Conservation (phyloP, 441 rosid genomes). For the Populus hybrid region DNA sequence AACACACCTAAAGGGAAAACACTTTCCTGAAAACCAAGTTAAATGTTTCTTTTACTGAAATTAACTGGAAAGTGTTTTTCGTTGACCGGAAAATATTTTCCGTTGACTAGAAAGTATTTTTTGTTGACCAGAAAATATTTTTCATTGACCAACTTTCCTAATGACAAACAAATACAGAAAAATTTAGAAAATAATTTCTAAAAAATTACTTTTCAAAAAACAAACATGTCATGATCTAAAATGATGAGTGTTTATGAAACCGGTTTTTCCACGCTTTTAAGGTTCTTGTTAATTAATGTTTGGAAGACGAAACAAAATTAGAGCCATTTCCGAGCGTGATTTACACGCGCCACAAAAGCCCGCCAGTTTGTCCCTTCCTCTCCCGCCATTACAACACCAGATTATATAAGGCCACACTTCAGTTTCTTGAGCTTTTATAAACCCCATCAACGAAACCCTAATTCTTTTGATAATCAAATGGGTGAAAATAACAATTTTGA, state of each 20-base stretch:
- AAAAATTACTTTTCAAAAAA: too few species aligned
- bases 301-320: neutral
- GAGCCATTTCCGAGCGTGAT: constrained; percentile 2
- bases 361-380: constrained; percentile 37
- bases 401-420: neutral
- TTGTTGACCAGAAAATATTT: too few species aligned
- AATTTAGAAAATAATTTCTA: too few species aligned
- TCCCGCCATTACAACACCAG: constrained; percentile 56
- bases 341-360: constrained; percentile 37
- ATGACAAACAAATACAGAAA: too few species aligned
- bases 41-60: too few species aligned
- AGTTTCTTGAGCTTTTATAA: neutral
- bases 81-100: too few species aligned
- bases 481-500: constrained; percentile 35
- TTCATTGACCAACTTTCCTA: too few species aligned
- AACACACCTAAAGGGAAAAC: too few species aligned
- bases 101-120: too few species aligned
- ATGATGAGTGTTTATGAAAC: neutral
- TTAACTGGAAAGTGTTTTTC: too few species aligned
- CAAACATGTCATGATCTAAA: too few species aligned
- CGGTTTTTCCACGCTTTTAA: neutral
- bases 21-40: too few species aligned
- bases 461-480: constrained; percentile 30
- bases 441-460: neutral
- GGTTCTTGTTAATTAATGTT: neutral